Conservation (phyloP, 768 basidiomycete species). For the Podaxis sp. region DNA sequence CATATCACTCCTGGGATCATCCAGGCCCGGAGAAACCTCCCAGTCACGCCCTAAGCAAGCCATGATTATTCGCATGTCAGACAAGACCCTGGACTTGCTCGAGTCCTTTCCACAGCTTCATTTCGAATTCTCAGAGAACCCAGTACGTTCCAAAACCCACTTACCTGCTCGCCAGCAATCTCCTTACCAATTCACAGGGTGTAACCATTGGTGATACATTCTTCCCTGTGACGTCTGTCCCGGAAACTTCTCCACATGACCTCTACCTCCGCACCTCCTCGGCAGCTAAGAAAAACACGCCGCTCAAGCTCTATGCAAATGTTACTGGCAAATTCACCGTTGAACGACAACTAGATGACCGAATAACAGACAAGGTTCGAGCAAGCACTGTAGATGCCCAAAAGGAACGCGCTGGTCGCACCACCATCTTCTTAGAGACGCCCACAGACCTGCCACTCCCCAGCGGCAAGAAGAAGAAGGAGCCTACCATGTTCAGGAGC, state of each 20-base stretch:
- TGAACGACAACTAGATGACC: slow-evolving; percentile 55
- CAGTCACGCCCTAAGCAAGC: slow-evolving; percentile 69
- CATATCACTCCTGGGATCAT: slow-evolving; percentile 59
- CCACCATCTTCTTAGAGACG: slow-evolving; percentile 51
- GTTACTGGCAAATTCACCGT: slow-evolving; percentile 73
- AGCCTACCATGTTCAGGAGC: slow-evolving; percentile 40
- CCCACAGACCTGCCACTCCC: slow-evolving; percentile 38
- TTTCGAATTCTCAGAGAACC: slow-evolving; percentile 60
- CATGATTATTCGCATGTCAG: slow-evolving; percentile 74
- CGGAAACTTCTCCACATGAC: slow-evolving; percentile 64
- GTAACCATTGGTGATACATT: slow-evolving; percentile 64
- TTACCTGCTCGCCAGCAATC: background rate
- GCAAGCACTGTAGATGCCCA: slow-evolving; percentile 46
- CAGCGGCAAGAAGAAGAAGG: slow-evolving; percentile 40
- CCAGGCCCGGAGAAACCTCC: slow-evolving; percentile 52
- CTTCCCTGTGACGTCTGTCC: slow-evolving; percentile 56
- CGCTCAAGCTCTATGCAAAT: slow-evolving; percentile 73
- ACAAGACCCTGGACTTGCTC: slow-evolving; percentile 70
- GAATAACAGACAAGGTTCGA: slow-evolving; percentile 45
- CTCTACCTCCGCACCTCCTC: slow-evolving; percentile 68
- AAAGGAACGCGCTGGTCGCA: slow-evolving; percentile 39
- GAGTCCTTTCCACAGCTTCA: slow-evolving; percentile 51
- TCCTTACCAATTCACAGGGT: slow-evolving; percentile 40
- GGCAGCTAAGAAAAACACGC: slow-evolving; percentile 55
- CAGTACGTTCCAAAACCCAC: slow-evolving; percentile 41